A percentile compares a stretch with the other conserved stretches of the same genome.
These are phyloP conservation scores for Rutstroemia sp. DNA, from an alignment of 2,329 filamentous ascomycete species.

Conservation along the genomic window DNA sequence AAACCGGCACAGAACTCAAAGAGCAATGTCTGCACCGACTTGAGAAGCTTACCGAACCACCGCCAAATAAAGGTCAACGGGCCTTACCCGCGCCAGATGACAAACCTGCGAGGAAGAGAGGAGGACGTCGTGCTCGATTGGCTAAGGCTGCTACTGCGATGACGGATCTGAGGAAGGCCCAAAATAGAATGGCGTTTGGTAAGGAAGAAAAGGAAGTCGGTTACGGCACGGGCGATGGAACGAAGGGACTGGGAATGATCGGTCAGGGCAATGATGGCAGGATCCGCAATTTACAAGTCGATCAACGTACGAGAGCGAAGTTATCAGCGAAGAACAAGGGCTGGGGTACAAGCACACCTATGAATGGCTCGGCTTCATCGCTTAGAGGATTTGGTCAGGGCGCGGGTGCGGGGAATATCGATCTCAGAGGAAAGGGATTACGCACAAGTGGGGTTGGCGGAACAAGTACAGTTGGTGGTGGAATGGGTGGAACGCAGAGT, in stretches of 20 bases:
- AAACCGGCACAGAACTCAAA: constrained; percentile 73
- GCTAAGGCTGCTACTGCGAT: constrained; percentile 95
- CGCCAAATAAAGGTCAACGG: constrained; percentile 78
- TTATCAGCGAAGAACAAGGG: constrained; percentile 93
- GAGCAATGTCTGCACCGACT: constrained; percentile 77
- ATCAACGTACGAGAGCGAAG: constrained; percentile 87
- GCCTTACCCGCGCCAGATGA: constrained; percentile 91
- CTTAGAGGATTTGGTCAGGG: constrained; percentile 69
- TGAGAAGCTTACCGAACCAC: constrained; percentile 87
- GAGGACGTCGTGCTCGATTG: constrained; percentile 81
- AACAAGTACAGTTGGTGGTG: constrained; percentile 42
- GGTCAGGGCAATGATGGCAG: constrained; percentile 82
- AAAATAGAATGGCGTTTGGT: constrained; percentile 92
- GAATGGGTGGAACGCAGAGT: constrained; percentile 66
- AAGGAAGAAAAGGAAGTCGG: constrained; percentile 93
- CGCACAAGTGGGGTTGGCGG: constrained; percentile 76
- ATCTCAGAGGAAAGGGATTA: constrained; percentile 64
- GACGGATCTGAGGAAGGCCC: constrained; percentile 92
- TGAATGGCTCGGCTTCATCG: constrained; percentile 67
- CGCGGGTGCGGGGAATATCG: constrained; percentile 51
- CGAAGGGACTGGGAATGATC: constrained; percentile 90
- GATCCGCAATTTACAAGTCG: constrained; percentile 81
- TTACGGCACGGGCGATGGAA: constrained; percentile 79
- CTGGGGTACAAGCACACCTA: constrained; percentile 68
- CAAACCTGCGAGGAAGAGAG: constrained; percentile 87